Evolutionary conservation across 2,329 filamentous ascomycete species (phyloP).

Genomic region (Phaeosphaeria sp.): DNA sequence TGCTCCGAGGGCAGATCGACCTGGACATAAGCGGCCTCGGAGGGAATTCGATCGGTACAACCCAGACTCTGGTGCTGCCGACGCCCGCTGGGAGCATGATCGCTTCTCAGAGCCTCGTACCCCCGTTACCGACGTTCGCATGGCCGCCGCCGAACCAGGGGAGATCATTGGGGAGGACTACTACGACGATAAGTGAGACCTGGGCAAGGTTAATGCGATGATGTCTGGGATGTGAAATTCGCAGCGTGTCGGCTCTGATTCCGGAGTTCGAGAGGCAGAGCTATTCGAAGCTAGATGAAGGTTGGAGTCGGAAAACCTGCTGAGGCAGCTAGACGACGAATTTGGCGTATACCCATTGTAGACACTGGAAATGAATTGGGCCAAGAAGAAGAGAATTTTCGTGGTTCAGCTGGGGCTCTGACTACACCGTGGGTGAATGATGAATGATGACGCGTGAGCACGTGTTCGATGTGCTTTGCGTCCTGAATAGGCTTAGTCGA

Average conservation of each 20-base stretch:
- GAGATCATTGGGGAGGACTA: not conserved
- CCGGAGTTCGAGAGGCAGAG: too few species aligned
- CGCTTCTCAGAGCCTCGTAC: not conserved
- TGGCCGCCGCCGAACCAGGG: not conserved
- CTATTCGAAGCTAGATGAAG: too few species aligned
- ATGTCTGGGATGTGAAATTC: too few species aligned
- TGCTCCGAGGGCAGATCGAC: slow-evolving; percentile 3
- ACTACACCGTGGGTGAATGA: too few species aligned
- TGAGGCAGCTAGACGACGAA: too few species aligned
- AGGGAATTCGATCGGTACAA: not conserved
- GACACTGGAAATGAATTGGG: too few species aligned
- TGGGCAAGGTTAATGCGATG: not conserved
- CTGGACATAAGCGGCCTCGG: slow-evolving; percentile 3
- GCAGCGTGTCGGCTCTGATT: not conserved
- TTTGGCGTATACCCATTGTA: too few species aligned
- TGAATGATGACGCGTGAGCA: not conserved
- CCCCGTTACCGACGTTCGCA: not conserved
- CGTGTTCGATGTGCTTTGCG: not conserved
- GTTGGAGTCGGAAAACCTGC: too few species aligned
- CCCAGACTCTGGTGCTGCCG: not conserved
- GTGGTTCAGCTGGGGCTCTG: too few species aligned
- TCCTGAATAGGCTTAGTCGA: not conserved
- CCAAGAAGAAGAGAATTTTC: too few species aligned
- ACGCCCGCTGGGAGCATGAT: not conserved
- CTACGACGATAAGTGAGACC: not conserved